Base-by-base conservation (phyloP, 192 early-diverging fungal species). In the Hyaloraphidium curvatum region DNA sequence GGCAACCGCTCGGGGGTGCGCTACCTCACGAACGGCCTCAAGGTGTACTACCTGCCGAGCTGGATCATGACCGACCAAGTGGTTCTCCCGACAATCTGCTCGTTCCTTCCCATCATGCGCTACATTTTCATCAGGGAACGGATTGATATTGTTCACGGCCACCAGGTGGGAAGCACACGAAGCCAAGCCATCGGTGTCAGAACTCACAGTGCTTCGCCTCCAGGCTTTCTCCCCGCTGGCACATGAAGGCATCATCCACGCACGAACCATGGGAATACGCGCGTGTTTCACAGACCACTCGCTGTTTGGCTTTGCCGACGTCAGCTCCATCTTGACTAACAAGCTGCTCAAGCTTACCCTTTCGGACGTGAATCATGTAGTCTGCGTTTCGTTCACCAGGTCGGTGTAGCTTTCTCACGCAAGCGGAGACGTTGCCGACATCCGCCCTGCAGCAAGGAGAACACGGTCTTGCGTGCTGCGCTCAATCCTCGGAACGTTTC, bases 351-450 rank as follows among this genome's bases (percentile, higher is more conserved):
- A 98, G 54, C 96, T 94, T 51, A 92, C 92, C 2, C 62, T 98
- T 23, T 87, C 85, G n/a, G 94, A 98, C 55, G 76, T 96, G 28
- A 83, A 91, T 53, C 91, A 95, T 64, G 90, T 92, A 22, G 91
- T 98, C 37, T 98, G 94, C 57, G 94, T 98, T 16, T 93, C 89
- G 19, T 85, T 96, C 66, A 98, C 94, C 40, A 84, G 82, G 84
- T 79, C 66, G 1, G 40, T 21, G n/a, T 28, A 52, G 25, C 22
- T 14, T 57, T 43, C n/a, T n/a, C n/a, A n/a, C n/a, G n/a, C n/a
- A n/a, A n/a, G n/a, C n/a, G n/a, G n/a, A n/a, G n/a, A n/a, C n/a
- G 40, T 33, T 11, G 28, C 37, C 28, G 11, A 30, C 30, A 14
- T 16, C 31, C 4, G 30, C 19, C 9, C 30, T 1, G 28, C 55